These are phyloP conservation scores for Xerocomellus amylosporus DNA, from an alignment of 768 basidiomycete species.

Conservation along the genomic window DNA sequence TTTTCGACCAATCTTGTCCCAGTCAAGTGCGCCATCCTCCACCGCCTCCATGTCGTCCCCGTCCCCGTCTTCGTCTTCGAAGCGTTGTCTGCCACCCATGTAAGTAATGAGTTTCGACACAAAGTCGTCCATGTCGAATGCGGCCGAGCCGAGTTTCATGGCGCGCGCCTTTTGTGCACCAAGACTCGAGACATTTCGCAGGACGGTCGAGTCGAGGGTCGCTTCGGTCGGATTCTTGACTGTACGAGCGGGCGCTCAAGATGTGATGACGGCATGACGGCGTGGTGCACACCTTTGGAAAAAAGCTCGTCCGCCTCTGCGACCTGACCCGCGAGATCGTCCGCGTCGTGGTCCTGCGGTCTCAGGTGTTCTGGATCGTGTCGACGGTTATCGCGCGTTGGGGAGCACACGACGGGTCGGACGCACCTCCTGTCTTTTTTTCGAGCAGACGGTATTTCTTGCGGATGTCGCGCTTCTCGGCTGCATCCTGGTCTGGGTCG, in stretches of 20 bases:
- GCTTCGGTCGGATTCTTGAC: conserved; percentile 86
- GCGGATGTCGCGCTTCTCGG: conserved; percentile 71
- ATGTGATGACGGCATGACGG: neutral
- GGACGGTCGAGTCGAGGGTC: conserved; percentile 80
- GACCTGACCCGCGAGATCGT: conserved; percentile 54
- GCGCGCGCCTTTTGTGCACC: conserved; percentile 86
- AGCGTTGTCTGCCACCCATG: conserved; percentile 68
- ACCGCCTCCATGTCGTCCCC: conserved; percentile 54
- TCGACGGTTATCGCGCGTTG: neutral
- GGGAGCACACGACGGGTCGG: neutral
- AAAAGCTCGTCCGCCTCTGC: conserved; percentile 61
- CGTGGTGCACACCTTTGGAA: conserved; percentile 47
- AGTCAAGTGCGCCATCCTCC: conserved; percentile 59
- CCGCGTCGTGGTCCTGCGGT: conserved; percentile 54
- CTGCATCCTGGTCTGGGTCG: conserved; percentile 83
- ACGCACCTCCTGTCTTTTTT: conserved; percentile 60
- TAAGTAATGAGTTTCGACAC: conserved; percentile 68
- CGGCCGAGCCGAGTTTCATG: conserved; percentile 82
- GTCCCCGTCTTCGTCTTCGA: conserved; percentile 44
- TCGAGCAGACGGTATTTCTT: conserved; percentile 70
- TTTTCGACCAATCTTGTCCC: conserved; percentile 84
- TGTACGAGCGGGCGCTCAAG: conserved; percentile 23
- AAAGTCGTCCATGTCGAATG: conserved; percentile 93
- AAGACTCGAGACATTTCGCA: conserved; percentile 73
- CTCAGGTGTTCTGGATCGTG: conserved; percentile 42